Evolutionary conservation across 2,329 filamentous ascomycete species (phyloP), one percentile per base, ranked within the genome.

Genomic region (Leptodontidium sp.): DNA sequence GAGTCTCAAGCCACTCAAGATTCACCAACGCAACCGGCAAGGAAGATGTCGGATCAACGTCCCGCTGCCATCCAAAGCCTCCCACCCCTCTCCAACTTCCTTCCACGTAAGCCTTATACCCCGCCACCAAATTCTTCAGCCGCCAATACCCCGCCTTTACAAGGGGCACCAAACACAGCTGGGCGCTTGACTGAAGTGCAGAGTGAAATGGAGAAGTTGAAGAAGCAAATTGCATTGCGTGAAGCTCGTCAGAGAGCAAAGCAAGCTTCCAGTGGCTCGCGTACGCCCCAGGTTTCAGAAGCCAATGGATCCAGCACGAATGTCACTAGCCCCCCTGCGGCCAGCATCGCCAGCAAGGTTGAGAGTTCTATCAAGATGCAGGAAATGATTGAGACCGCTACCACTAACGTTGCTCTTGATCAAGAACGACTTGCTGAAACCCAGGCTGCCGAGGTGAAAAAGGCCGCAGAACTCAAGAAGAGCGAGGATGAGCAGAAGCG

Each of bases 161-260:
- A 71, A 35, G 64, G 49, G 59, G 57, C 64, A 26, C 32, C 71
- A 5, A 77, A 74, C 35, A 29, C 70, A 47, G 53, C 68, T 17
- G 78, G 81, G 59, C 81, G 86, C 68, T 76, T 88, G 26, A 80
- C 82, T 55, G 80, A 79, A 49, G 88, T 87, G 79, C 84, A 87
- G 71, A 85, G 84, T 66, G 83, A 86, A 71, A 91, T 91, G 40
- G 85, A 89, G 73, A 83, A 85, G 64, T 85, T 90, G 80, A 89
- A 87, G 75, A 58, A 76, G 64, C 78, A 74, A 65, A 80, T 81
- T 57, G 75, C 75, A 12, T 72, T 77, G 66, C 73, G 73, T n/a
- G 78, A 79, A 68, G 73, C 73, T 40, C 68, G 71, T 59, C 76
- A 75, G 53, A 77, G 50, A 58, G 65, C 67, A 14, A 70, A 69